These are phyloP conservation scores for Arthrinium phaeospermum DNA, from an alignment of 2,329 filamentous ascomycete species.

Conservation along the genomic window DNA sequence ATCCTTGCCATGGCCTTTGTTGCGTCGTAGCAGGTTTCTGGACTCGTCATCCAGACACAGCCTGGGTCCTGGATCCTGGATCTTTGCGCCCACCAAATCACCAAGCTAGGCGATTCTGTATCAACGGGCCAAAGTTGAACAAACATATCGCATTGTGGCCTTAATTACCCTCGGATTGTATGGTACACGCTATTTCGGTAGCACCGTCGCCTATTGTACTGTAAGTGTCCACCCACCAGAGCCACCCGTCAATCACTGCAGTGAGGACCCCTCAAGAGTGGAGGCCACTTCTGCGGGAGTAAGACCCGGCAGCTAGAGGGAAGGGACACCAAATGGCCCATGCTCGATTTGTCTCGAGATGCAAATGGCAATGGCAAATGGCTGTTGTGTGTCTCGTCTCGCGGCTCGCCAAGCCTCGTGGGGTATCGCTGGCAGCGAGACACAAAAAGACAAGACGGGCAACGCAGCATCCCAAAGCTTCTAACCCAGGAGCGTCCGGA, in stretches of 20 bases:
- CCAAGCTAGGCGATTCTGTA: neutral
- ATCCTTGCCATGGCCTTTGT: neutral
- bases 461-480: neutral
- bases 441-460: neutral
- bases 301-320: constrained; percentile 18
- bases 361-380: neutral
- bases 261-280: neutral
- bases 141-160: neutral
- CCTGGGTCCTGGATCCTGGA: neutral
- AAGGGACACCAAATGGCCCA: constrained; percentile 3
- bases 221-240: neutral
- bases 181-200: neutral
- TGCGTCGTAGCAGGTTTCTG: neutral
- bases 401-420: neutral
- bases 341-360: constrained; percentile 16
- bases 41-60: neutral
- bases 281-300: constrained; percentile 18
- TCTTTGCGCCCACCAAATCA: neutral
- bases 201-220: neutral
- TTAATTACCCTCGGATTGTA: neutral
- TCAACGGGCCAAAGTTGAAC: neutral
- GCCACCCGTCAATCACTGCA: neutral
- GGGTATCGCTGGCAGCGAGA: neutral
- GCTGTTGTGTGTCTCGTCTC: neutral
- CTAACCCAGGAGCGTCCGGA: neutral